Conservation (phyloP, 176 grass and related monocot species). For the Paspalum notatum region DNA sequence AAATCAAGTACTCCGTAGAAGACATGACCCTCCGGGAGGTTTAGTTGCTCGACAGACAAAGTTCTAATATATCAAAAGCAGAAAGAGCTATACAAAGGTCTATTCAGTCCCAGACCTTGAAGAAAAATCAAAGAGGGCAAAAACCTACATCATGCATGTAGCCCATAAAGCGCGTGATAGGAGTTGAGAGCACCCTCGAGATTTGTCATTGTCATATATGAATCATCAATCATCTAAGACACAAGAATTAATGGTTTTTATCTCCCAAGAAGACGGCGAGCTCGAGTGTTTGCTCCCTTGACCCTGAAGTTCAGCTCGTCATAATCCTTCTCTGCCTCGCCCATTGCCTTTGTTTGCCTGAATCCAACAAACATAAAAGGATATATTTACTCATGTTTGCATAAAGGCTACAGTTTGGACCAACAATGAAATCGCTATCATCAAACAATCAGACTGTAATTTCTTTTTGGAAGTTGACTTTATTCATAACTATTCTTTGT, state of each 20-base stretch:
- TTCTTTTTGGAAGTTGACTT: background rate
- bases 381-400: background rate
- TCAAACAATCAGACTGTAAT: background rate
- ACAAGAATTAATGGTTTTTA: constrained; percentile 37
- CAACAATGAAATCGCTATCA: background rate
- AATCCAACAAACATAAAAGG: constrained; percentile 38
- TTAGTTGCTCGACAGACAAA: no score
- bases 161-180: no score
- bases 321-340: constrained; percentile 56
- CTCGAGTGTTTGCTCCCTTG: constrained; percentile 60
- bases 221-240: background rate
- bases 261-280: constrained; percentile 71
- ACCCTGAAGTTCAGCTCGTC: constrained; percentile 72
- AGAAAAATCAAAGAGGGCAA: no score
- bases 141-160: no score
- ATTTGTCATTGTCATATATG: no score
- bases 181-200: no score
- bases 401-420: background rate
- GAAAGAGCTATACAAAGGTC: no score
- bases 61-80: no score
- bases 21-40: no score
- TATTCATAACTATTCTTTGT: background rate
- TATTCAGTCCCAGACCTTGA: no score
- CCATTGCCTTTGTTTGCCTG: constrained; percentile 69
- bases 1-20: no score